A percentile compares a stretch with the other conserved stretches of the same genome.
phyloP scores from a whole-genome alignment of 805 yeast genomes.

The Kazachstania taianensis region DNA sequence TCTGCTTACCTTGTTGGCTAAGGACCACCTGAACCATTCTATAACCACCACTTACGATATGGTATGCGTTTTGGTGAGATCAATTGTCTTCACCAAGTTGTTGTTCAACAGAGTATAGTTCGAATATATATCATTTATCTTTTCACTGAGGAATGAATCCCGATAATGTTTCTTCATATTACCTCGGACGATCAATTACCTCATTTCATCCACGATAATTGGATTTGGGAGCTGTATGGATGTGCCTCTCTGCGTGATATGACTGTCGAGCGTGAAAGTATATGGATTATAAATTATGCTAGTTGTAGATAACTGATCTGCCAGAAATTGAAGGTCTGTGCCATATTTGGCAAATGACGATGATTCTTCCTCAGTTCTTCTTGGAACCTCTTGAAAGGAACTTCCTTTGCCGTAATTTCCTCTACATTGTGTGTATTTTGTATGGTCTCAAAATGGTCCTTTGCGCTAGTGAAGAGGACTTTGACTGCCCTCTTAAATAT shows the following conservation, averaged over 20 bases:
- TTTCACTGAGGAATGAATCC: too few relatives aligned
- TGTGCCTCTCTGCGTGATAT: too few relatives aligned
- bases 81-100: too few relatives aligned
- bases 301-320: slow-evolving; percentile 12
- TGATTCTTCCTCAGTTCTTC: slow-evolving; percentile 3
- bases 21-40: slow-evolving; percentile 16
- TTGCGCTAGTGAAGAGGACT: slow-evolving; percentile 14
- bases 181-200: too few relatives aligned
- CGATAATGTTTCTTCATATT: too few relatives aligned
- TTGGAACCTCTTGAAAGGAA: slow-evolving; percentile 12
- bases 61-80: not conserved
- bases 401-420: slow-evolving; percentile 7
- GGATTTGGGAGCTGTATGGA: too few relatives aligned
- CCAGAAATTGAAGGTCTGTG: slow-evolving; percentile 15
- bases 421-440: slow-evolving; percentile 14
- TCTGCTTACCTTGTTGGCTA: slow-evolving; percentile 10
- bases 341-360: slow-evolving; percentile 9
- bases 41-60: not conserved
- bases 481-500: slow-evolving; percentile 15
- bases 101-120: too few relatives aligned
- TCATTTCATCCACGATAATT: too few relatives aligned
- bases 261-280: too few relatives aligned
- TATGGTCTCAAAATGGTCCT: not conserved
- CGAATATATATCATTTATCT: too few relatives aligned
- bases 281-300: too few relatives aligned